These are phyloP conservation scores for Lichtheimia ramosa DNA, from an alignment of 371 early-diverging fungal genomes.

Conservation along the genomic window DNA sequence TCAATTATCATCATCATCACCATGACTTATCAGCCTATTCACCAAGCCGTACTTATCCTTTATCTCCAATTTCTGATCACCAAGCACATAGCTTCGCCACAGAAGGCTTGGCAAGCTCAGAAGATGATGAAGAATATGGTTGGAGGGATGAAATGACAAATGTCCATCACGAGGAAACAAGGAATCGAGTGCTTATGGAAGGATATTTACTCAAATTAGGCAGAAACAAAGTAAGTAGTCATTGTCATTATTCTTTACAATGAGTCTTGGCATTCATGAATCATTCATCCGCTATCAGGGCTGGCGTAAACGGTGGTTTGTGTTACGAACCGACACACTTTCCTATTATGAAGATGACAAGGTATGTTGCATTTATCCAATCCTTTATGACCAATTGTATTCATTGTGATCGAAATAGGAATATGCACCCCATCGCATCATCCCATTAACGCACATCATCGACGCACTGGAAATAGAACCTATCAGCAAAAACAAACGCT, in stretches of 20 bases:
- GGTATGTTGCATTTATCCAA: constrained; percentile 31
- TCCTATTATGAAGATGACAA: constrained; percentile 80
- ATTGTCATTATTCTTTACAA: not conserved
- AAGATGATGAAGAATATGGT: constrained; percentile 48
- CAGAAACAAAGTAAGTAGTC: constrained; percentile 55
- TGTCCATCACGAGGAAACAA: constrained; percentile 36
- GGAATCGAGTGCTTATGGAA: constrained; percentile 61
- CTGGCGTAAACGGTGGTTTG: constrained; percentile 89
- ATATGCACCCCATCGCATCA: constrained; percentile 72
- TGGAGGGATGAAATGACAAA: constrained; percentile 29
- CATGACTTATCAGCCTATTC: constrained; percentile 16
- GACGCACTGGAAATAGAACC: constrained; percentile 78
- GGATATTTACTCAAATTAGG: constrained; percentile 74
- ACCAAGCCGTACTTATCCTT: constrained; percentile 35
- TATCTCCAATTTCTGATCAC: constrained; percentile 40
- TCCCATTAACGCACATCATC: constrained; percentile 67
- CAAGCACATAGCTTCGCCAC: constrained; percentile 26
- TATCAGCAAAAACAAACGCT: constrained; percentile 53
- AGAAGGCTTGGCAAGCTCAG: constrained; percentile 47
- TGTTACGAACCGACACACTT: constrained; percentile 73
- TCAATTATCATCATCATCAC: no score
- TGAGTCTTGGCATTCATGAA: not conserved
- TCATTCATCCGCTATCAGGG: constrained; percentile 35
- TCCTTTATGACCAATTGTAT: not conserved
- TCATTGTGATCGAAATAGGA: constrained; percentile 46